Evolutionary conservation across 106 monocot species (phyloP), one percentile per base, ranked within the genome.

Genomic region (Gastrodia elata): DNA sequence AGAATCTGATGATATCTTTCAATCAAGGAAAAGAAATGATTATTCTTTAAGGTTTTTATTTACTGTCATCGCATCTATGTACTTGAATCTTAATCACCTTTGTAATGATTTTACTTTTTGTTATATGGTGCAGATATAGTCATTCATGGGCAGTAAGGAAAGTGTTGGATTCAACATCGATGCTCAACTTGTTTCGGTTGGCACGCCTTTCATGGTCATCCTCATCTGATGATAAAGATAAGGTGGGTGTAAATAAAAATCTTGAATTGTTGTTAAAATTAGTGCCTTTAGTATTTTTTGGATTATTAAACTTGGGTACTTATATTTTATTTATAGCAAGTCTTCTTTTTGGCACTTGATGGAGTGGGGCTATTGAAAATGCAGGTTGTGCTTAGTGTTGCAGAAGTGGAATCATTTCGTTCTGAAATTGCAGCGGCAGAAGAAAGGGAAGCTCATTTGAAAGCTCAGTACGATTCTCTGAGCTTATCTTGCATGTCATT

Each of bases 361-460:
- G 64, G 44, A 57, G 48, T n/a, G 38, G 34, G 39, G 13, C 0
- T 18, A 70, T 75, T 80, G n/a, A 52, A 10, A 24, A 73, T 38
- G 57, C 80, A 95, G 94, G 75, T 91, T 37, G 83, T 77, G 71
- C 75, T 95, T 46, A 85, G 83, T 68, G 74, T 73, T 65, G 83
- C 94, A 75, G 89, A 91, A 75, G 77, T 95, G 38, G 94, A 89
- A 76, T 82, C 94, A 43, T 82, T 95, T 30, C 82, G 85, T 39
- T 78, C 89, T 42, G 91, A 89, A 87, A 89, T 95, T 70, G 78
- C 76, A 56, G 87, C 91, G 68, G 89, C 83, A 46, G 89, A 95
- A 73, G 94, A 95, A 64, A 91, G 87, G 77, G 94, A 89, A 84
- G 78, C 83, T 64, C 83, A 95, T 75, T 65, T 89, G 33, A 89